A percentile compares a stretch with the other conserved stretches of the same genome.
Evolutionary conservation across 306 rosid species (phyloP).

Genomic region (Vigna nakashimae): DNA sequence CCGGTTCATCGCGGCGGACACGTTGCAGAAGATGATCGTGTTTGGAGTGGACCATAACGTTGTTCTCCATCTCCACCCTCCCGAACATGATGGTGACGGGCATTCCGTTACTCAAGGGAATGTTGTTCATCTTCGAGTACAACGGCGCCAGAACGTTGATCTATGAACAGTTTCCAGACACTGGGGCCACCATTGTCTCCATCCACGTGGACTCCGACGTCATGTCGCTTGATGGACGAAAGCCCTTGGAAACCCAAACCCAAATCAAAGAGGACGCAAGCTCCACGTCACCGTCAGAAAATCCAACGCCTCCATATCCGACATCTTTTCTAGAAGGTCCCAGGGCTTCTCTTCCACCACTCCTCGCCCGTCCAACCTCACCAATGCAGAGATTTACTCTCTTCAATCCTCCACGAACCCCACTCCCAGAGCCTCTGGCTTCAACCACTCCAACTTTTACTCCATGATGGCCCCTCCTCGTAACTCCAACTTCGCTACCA

Average conservation of each 20-base stretch:
- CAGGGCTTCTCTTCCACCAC: slow-evolving; percentile 76
- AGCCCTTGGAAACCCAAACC: slow-evolving; percentile 71
- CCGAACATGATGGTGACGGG: slow-evolving; percentile 95
- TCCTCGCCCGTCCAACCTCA: slow-evolving; percentile 81
- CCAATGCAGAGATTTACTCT: slow-evolving; percentile 89
- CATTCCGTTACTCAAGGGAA: slow-evolving; percentile 74
- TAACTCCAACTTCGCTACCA: slow-evolving; percentile 70
- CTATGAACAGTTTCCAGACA: slow-evolving; percentile 87
- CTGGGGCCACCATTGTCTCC: slow-evolving; percentile 81
- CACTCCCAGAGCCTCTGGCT: slow-evolving; percentile 85
- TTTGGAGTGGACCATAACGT: slow-evolving; percentile 85
- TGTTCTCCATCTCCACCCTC: slow-evolving; percentile 81
- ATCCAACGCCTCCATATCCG: slow-evolving; percentile 84
- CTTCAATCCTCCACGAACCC: slow-evolving; percentile 79
- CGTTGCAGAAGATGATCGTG: slow-evolving; percentile 43
- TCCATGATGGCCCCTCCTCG: slow-evolving; percentile 85
- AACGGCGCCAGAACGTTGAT: slow-evolving; percentile 47
- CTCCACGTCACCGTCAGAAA: slow-evolving; percentile 78
- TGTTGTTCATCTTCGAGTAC: slow-evolving; percentile 26
- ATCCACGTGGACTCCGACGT: slow-evolving; percentile 92
- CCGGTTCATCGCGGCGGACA: no score
- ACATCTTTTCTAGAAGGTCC: slow-evolving; percentile 76
- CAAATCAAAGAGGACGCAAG: slow-evolving; percentile 79
- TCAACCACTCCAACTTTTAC: slow-evolving; percentile 82
- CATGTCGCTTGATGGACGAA: slow-evolving; percentile 80